These are phyloP conservation scores for Priceomyces castillae DNA, from an alignment of 805 yeast genomes.

Conservation along the genomic window DNA sequence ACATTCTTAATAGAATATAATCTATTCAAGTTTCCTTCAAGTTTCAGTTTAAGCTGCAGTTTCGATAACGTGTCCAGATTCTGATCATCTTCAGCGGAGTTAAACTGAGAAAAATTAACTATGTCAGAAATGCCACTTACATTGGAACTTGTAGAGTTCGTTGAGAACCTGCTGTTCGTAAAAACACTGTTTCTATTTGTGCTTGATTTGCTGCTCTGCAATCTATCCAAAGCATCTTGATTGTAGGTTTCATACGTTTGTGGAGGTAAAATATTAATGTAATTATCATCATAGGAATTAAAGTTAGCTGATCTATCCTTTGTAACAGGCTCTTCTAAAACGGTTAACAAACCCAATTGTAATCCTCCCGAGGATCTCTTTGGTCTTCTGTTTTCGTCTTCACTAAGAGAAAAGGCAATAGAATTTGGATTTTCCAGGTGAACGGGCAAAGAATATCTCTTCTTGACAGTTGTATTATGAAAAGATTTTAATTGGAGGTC, in stretches of 20 bases:
- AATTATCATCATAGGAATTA: conserved; percentile 24
- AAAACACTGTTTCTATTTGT: conserved; percentile 23
- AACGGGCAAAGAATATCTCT: conserved; percentile 21
- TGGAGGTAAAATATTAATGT: conserved; percentile 22
- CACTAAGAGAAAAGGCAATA: not conserved
- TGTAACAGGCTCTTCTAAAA: conserved; percentile 30
- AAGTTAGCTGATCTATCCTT: not conserved
- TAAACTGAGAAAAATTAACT: conserved; percentile 47
- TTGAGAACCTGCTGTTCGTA: conserved; percentile 54
- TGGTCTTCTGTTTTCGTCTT: not conserved
- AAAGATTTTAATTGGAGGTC: conserved; percentile 33
- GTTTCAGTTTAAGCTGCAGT: conserved; percentile 30
- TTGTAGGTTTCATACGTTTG: conserved; percentile 30
- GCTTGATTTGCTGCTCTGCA: conserved; percentile 12
- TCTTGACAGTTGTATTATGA: conserved; percentile 28
- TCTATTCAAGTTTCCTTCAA: conserved; percentile 39
- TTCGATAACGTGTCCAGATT: conserved; percentile 20
- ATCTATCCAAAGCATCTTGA: conserved; percentile 31
- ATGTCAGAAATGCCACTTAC: conserved; percentile 46
- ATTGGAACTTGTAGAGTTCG: conserved; percentile 49
- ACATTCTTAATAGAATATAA: conserved; percentile 22
- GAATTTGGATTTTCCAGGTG: conserved; percentile 7
- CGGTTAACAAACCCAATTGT: conserved; percentile 38
- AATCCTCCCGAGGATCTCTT: conserved; percentile 35
- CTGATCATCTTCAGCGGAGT: conserved; percentile 26